Evolutionary conservation across 2,329 filamentous ascomycete species (phyloP), one percentile per base, ranked within the genome.

Genomic region (Exophiala oligosperma): DNA sequence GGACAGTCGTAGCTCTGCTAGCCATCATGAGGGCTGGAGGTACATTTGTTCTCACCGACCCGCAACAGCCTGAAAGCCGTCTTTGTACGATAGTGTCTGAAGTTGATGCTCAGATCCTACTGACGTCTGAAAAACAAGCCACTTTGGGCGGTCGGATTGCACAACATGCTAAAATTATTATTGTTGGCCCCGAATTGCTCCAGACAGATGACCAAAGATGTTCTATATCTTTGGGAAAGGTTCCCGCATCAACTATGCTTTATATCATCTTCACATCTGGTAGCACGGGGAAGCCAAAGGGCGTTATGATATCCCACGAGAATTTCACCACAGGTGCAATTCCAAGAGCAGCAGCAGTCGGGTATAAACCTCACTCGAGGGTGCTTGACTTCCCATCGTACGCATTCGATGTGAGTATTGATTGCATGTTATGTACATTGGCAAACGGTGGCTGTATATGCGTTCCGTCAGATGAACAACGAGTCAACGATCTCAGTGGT

Each of bases 211-310:
- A 17, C 4, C 24, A 29, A 28, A n/a, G 23, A 6, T 23, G n/a
- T 7, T 28, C 32, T 14, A 9, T 44, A 12, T 2, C 48, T 24
- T 41, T 40, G 21, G 28, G 38, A 12, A 23, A 23, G 8, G 48
- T 47, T 14, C 29, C 46, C 11, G 11, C 40, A 1, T 9, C 32
- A 5, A 35, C 7, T 35, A 35, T 35, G 6, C 32, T 35, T 8
- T 89, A 86, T 66, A 76, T 85, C 2, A 79, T 89, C 3, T 84
- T 88, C 60, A 82, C 81, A 0, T 81, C 81, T 2, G 81, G 82
- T 0, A 82, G 81, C 0, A 81, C 82, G 1, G 80, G 79, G 49
- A 79, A 77, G 51, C 82, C 83, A 0, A 84, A 84, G 57, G 85
- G 84, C 1, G 81, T 86, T 12, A 81, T 87, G 17, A 83, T 88